Conservation (phyloP, 176 grass and related monocot genomes). For the Zoysia japonica region DNA sequence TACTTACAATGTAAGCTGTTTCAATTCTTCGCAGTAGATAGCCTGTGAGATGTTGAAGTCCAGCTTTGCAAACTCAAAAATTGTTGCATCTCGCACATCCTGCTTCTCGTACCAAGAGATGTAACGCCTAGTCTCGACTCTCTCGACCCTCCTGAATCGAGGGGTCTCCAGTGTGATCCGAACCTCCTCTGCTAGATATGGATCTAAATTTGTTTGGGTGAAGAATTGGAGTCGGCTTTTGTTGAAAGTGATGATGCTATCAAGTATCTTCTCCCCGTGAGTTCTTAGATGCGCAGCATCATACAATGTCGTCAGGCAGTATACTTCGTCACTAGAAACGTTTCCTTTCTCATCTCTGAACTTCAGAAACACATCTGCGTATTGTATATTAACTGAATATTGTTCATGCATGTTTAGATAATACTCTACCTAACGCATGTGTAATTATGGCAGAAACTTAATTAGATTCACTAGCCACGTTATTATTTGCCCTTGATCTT, state of each 20-base stretch:
- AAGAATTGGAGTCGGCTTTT: background rate
- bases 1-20: constrained; percentile 32
- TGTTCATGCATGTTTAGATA: background rate
- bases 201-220: background rate
- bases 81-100: background rate
- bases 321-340: background rate
- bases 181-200: constrained; percentile 24
- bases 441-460: too few species aligned
- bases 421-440: too few species aligned
- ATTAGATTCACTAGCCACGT: too few species aligned
- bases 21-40: constrained; percentile 43
- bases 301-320: background rate
- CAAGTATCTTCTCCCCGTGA: background rate
- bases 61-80: constrained; percentile 43
- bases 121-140: constrained; percentile 38
- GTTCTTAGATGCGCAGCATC: background rate
- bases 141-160: constrained; percentile 29
- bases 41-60: constrained; percentile 50
- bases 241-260: background rate
- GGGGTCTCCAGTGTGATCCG: constrained; percentile 24
- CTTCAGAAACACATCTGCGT: background rate
- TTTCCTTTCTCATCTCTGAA: constrained; percentile 7
- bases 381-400: background rate
- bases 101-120: constrained; percentile 42
- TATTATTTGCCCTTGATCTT: too few species aligned